Evolutionary conservation across 1,284 basidiomycete genomes (phyloP).

Genomic region (Pisolithus thermaeus): DNA sequence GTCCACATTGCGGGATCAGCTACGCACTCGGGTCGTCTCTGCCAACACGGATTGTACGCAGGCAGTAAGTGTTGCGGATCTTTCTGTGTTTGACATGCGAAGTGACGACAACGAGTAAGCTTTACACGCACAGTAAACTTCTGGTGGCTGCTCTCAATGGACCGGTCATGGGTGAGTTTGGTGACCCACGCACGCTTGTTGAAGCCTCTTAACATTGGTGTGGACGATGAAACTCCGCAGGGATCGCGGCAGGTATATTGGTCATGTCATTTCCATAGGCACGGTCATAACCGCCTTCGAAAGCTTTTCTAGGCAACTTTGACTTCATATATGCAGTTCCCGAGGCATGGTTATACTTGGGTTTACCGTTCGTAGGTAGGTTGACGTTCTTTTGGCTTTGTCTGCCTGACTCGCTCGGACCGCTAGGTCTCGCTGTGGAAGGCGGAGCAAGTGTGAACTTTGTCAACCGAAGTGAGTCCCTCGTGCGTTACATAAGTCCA

Average conservation of each 20-base stretch:
- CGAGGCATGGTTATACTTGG: constrained; percentile 54
- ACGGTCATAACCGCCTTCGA: background rate
- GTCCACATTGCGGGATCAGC: constrained; percentile 37
- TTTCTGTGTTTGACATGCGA: background rate
- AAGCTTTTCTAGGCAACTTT: constrained; percentile 66
- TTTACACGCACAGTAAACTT: constrained; percentile 61
- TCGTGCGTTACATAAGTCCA: background rate
- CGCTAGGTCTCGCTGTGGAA: constrained; percentile 54
- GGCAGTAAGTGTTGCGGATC: constrained; percentile 41
- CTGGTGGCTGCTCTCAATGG: constrained; percentile 65
- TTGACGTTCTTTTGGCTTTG: constrained; percentile 2
- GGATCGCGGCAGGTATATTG: constrained; percentile 57
- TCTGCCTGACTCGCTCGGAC: background rate
- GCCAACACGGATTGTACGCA: constrained; percentile 56
- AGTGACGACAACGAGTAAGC: constrained; percentile 29
- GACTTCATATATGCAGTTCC: constrained; percentile 70
- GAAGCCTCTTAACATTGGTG: background rate
- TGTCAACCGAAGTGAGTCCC: constrained; percentile 48
- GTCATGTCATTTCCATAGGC: background rate
- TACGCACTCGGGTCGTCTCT: constrained; percentile 38
- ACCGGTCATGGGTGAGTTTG: constrained; percentile 57
- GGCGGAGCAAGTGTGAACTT: constrained; percentile 66
- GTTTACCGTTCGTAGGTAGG: constrained; percentile 65
- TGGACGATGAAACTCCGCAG: constrained; percentile 28
- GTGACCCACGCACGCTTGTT: background rate